Evolutionary conservation across 306 rosid species (phyloP), one percentile per base, ranked within the genome.

Genomic region (Gastrolobium villosum): DNA sequence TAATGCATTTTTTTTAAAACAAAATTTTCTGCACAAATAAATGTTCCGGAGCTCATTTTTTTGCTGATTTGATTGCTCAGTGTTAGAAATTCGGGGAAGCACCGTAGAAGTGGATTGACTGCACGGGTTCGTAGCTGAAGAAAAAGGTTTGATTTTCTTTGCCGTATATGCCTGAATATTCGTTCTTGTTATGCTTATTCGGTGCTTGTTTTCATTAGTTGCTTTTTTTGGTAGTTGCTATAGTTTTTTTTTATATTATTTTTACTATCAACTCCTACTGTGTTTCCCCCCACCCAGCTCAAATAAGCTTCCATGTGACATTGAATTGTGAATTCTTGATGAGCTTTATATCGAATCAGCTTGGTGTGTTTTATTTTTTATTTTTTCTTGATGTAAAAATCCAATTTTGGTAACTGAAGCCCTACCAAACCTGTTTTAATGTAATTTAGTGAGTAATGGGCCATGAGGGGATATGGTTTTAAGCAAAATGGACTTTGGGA

Each of bases 91-190:
- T 90, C 45, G 70, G 72, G 67, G 81, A 81, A 65, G 82, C 79
- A 60, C 67, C 63, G 61, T 76, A 62, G 73, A 53, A 73, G 71
- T 75, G 78, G 84, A 88, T 86, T 88, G 87, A 81, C 78, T 77
- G 34, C 79, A 70, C 79, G 77, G 83, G 84, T 86, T 90, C 66
- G 63, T 46, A 34, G 14, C 80, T 59, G 20, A 46, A 60, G 46
- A 3, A 7, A 61, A 71, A 85, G 90, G 86, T 84, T 81, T 81
- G 78, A 40, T 85, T 68, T 80, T 59, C 62, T 49, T 59, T 52
- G 57, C 72, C 82, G 72, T 65, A 4, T 72, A 76, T 84, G 88
- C 81, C 81, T 65, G 84, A 63, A 78, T 89, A 61, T 81, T 72
- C 74, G 8, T 57, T 82, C 39, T 56, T 55, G 64, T 76, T 36